Percentiles rank a stretch among this genome's conserved stretches.
These are phyloP conservation scores for Phytopythium cucurbitacearum DNA, from an alignment of 352 stramenopile genomes.

Conservation along the genomic window DNA sequence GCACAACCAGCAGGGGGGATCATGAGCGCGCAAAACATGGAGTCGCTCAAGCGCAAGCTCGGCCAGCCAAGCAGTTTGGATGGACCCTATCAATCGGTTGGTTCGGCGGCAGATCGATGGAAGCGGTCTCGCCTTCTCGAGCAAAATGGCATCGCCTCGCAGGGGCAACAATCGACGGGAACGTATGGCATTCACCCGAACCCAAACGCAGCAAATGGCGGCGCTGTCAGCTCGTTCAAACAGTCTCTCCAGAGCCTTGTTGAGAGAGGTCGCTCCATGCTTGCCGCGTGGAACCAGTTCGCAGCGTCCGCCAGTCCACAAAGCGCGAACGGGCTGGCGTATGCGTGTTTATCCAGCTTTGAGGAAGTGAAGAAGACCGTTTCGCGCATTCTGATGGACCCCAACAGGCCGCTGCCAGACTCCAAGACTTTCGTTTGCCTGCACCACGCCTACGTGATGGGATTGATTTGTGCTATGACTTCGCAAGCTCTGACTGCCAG, in stretches of 20 bases:
- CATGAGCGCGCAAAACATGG: conserved; percentile 17
- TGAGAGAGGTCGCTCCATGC: conserved; percentile 60
- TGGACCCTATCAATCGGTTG: conserved; percentile 6
- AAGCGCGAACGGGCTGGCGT: conserved; percentile 53
- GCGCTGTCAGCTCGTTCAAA: conserved; percentile 28
- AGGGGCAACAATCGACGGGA: no score
- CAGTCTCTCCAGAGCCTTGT: conserved; percentile 56
- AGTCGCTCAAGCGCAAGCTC: conserved; percentile 34
- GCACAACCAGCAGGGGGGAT: no score
- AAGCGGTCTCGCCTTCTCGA: conserved; percentile 17
- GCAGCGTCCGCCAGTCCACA: conserved; percentile 38
- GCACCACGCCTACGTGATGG: conserved; percentile 76
- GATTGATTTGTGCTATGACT: conserved; percentile 72
- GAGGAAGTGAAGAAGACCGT: conserved; percentile 78
- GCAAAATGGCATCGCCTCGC: no score
- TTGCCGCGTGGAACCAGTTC: conserved; percentile 78
- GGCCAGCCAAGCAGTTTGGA: conserved; percentile 12
- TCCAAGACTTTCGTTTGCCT: conserved; percentile 70
- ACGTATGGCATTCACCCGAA: no score
- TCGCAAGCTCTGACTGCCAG: conserved; percentile 72
- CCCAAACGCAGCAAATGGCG: neutral
- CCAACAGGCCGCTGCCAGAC: conserved; percentile 36
- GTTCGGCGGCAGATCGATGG: conserved; percentile 23
- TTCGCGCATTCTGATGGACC: conserved; percentile 53
- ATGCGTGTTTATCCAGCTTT: conserved; percentile 66